phyloP scores from a whole-genome alignment of 495 filamentous ascomycete genomes.

The Chaetomium cochliodes region DNA sequence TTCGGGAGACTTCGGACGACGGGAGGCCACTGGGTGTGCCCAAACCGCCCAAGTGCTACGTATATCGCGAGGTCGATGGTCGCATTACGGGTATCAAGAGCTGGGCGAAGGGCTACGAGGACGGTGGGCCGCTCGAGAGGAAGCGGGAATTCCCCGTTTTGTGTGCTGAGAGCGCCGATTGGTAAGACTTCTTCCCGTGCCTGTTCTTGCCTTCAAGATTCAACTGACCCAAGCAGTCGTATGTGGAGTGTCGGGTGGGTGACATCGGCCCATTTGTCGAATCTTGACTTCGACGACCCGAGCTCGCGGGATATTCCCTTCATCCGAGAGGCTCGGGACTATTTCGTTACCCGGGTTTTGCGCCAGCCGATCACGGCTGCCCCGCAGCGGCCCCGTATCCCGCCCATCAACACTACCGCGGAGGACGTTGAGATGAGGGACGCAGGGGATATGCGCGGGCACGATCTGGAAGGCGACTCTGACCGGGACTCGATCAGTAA shows the following conservation, averaged over 20 bases:
- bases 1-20: slow-evolving; percentile 24
- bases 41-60: slow-evolving; percentile 40
- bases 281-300: slow-evolving; percentile 32
- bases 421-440: slow-evolving; percentile 30
- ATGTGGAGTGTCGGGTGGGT: slow-evolving; percentile 33
- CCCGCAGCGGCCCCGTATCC: neutral
- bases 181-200: slow-evolving; percentile 20
- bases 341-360: slow-evolving; percentile 15
- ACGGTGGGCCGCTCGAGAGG: slow-evolving; percentile 35
- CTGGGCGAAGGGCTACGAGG: slow-evolving; percentile 44
- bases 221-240: slow-evolving; percentile 18
- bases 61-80: slow-evolving; percentile 20
- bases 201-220: neutral
- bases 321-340: slow-evolving; percentile 23
- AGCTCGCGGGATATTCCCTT: slow-evolving; percentile 20
- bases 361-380: neutral
- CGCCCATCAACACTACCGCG: neutral
- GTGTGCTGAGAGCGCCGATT: slow-evolving; percentile 37
- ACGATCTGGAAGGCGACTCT: neutral
- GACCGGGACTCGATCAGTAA: neutral
- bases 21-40: neutral
- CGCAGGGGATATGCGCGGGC: neutral
- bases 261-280: slow-evolving; percentile 26
- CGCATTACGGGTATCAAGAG: slow-evolving; percentile 32
- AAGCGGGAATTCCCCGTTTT: slow-evolving; percentile 46